Evolutionary conservation across 768 basidiomycete species (phyloP).

Genomic region (Hygrophorus russula): DNA sequence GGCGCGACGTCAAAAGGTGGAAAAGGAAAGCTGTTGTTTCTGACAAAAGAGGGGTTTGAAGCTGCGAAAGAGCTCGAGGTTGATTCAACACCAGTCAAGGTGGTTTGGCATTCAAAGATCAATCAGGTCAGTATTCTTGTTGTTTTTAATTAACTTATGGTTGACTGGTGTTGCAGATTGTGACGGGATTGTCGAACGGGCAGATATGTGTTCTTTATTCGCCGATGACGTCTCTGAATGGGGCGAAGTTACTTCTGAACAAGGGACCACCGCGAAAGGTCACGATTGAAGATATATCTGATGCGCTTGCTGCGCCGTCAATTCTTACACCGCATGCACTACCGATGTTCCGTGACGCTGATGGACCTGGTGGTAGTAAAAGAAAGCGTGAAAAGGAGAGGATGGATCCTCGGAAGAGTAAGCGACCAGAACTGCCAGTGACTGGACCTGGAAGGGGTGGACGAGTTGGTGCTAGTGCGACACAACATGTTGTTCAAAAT

Average conservation of each 20-base stretch:
- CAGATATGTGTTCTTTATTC: constrained; percentile 88
- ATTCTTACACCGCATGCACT: constrained; percentile 89
- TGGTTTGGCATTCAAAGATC: constrained; percentile 93
- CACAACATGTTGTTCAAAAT: constrained; percentile 93
- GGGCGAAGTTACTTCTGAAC: constrained; percentile 79
- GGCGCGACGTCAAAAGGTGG: constrained; percentile 58
- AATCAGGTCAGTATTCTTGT: constrained; percentile 62
- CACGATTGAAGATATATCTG: constrained; percentile 82
- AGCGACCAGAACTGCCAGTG: constrained; percentile 85
- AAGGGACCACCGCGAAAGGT: constrained; percentile 80
- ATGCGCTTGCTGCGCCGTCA: constrained; percentile 72
- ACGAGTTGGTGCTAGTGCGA: constrained; percentile 91
- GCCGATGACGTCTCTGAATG: constrained; percentile 79
- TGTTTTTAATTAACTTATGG: constrained; percentile 6
- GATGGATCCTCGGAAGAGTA: constrained; percentile 84
- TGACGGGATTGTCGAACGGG: constrained; percentile 81
- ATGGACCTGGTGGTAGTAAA: constrained; percentile 64
- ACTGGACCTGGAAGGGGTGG: constrained; percentile 91
- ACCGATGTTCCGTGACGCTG: constrained; percentile 85
- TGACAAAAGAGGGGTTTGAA: constrained; percentile 61
- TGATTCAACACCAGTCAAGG: constrained; percentile 76
- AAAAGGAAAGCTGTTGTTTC: constrained; percentile 60
- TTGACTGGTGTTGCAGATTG: constrained; percentile 42
- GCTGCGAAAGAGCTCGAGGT: constrained; percentile 57
- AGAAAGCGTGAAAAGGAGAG: constrained; percentile 85